Evolutionary conservation across 768 basidiomycete species (phyloP), one percentile per base, ranked within the genome.

Genomic region (Podaxis mareebaensis): DNA sequence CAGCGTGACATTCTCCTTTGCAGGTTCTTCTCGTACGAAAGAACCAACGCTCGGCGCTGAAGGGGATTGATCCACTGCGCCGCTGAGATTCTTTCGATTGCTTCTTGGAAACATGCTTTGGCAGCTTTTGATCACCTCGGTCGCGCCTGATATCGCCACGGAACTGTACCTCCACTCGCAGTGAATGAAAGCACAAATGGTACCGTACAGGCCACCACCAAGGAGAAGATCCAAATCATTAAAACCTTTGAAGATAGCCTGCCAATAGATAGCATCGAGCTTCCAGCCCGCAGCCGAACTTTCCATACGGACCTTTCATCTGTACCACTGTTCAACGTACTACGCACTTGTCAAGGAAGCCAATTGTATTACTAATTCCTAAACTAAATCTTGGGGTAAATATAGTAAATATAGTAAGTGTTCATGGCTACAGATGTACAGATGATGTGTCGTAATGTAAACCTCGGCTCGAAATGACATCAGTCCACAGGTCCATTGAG

Each of bases 291-390:
- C 76, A 2, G 78, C 81, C 40, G 88, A 68, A 58, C 75, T 80
- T 69, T 88, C 87, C 0, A 84, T 82, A 57, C 85, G 74, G 11
- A 88, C 86, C 72, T 87, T 88, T 10, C 33, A 33, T 33, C 0
- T 33, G 8, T 10, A 33, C 8, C 33, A 10, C 33, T 10, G 1
- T 10, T 33, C 33, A 33, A 8, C 33, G 8, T 10, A 33, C 26
- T 26, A 3, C 3, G 8, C 8, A 33, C 30, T 33, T 33, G 33
- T 10, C 33, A 1, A 33, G 30, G 30, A 33, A 33, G 8, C 30
- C 30, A 33, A 33, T 33, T 33, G 30, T 33, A 33, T 8, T 33
- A 33, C 10, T 3, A 10, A 33, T 10, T 33, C 2, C 0, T 33
- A 33, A 33, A 33, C 30, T 33, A 33, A 33, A 33, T 33, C 30